phyloP scores from a whole-genome alignment of 768 basidiomycete genomes.

The Tricholoma sp. region DNA sequence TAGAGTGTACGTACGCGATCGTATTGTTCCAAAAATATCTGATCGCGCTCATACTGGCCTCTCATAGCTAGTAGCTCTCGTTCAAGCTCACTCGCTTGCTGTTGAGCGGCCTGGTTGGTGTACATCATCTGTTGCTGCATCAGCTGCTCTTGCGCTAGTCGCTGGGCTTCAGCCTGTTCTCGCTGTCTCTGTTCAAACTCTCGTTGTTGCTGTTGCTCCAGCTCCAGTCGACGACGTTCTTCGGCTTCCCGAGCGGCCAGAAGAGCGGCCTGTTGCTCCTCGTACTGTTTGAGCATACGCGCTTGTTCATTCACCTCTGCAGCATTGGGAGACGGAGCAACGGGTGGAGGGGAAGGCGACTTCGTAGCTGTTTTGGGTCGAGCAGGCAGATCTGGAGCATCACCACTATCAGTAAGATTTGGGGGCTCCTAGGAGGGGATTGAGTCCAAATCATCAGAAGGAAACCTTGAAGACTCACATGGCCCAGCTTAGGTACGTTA shows the following conservation, averaged over 20 bases:
- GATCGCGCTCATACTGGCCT: slow-evolving; percentile 97
- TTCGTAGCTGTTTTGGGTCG: slow-evolving; percentile 61
- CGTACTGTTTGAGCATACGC: slow-evolving; percentile 92
- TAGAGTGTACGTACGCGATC: slow-evolving; percentile 65
- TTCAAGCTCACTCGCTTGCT: slow-evolving; percentile 79
- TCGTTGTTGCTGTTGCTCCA: slow-evolving; percentile 71
- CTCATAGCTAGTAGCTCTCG: slow-evolving; percentile 88
- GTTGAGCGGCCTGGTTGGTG: slow-evolving; percentile 65
- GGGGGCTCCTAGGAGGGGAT: slow-evolving; percentile 74
- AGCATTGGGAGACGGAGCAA: slow-evolving; percentile 63
- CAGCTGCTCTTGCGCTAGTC: slow-evolving; percentile 85
- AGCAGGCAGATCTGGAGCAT: slow-evolving; percentile 83
- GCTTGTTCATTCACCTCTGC: slow-evolving; percentile 85
- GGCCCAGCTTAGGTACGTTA: slow-evolving; percentile 95
- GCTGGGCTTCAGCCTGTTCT: slow-evolving; percentile 84
- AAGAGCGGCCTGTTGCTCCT: slow-evolving; percentile 90
- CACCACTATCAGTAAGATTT: slow-evolving; percentile 81
- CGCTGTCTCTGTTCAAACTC: slow-evolving; percentile 90
- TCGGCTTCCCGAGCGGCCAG: slow-evolving; percentile 77
- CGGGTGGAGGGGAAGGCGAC: slow-evolving; percentile 62
- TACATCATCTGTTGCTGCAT: slow-evolving; percentile 81
- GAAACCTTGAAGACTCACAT: slow-evolving; percentile 40
- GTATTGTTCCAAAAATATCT: slow-evolving; percentile 96
- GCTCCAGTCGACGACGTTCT: slow-evolving; percentile 72
- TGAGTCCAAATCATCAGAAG: neutral